Conservation (phyloP, 2,329 filamentous ascomycete species). For the Cordyceps javanica region DNA sequence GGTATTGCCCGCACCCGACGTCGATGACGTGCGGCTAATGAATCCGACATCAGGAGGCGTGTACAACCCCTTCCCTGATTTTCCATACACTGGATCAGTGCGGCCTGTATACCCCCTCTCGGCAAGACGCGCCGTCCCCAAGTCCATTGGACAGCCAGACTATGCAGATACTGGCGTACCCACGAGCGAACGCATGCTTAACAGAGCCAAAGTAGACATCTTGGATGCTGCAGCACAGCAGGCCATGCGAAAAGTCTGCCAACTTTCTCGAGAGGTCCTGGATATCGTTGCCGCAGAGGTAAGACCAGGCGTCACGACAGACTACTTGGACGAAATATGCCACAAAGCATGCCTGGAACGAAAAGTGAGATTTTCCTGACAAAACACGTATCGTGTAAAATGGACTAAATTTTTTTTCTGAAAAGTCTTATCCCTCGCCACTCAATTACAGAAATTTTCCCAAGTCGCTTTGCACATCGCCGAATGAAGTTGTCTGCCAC, state of each 20-base stretch:
- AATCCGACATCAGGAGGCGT: slow-evolving; percentile 73
- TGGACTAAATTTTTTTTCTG: neutral
- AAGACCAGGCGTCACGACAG: slow-evolving; percentile 89
- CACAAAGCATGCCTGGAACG: slow-evolving; percentile 92
- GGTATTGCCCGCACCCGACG: slow-evolving; percentile 47
- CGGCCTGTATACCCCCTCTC: slow-evolving; percentile 85
- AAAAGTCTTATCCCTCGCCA: slow-evolving; percentile 85
- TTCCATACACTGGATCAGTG: slow-evolving; percentile 71
- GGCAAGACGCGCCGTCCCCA: slow-evolving; percentile 63
- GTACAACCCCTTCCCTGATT: slow-evolving; percentile 92
- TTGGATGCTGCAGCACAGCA: slow-evolving; percentile 74
- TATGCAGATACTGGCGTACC: slow-evolving; percentile 80
- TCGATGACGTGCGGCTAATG: slow-evolving; percentile 66
- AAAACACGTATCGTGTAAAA: slow-evolving; percentile 7
- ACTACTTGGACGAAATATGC: slow-evolving; percentile 89
- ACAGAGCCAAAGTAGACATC: slow-evolving; percentile 74
- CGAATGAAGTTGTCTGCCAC: slow-evolving; percentile 98
- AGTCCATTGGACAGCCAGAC: slow-evolving; percentile 75
- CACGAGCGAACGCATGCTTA: slow-evolving; percentile 52
- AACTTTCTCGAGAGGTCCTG: slow-evolving; percentile 82
- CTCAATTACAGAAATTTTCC: slow-evolving; percentile 95
- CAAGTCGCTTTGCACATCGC: slow-evolving; percentile 93
- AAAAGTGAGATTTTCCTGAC: slow-evolving; percentile 62
- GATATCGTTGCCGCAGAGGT: slow-evolving; percentile 81
- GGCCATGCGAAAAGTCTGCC: slow-evolving; percentile 88